Evolutionary conservation across 345 rosid genomes (phyloP), one percentile per base, ranked within the genome.

Genomic region (Conringia planisiliqua): DNA sequence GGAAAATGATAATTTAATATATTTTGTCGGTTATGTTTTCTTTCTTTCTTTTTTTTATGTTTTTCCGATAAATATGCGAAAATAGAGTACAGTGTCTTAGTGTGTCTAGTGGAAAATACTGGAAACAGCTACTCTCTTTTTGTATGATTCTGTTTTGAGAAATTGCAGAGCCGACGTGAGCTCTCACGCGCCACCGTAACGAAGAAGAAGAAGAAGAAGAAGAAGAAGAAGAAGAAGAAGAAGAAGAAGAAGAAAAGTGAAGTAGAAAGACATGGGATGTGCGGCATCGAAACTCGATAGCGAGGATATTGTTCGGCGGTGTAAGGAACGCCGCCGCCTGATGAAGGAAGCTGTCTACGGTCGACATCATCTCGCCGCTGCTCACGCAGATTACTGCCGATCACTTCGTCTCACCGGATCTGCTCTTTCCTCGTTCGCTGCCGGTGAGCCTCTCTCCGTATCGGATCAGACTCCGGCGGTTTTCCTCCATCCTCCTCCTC

Each of bases 241-340:
- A n/a, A n/a, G 60, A 39, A n/a, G 60, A 60, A 63, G 40, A 30
- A 24, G 48, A 10, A 57, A 35, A 3, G 27, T 3, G 66, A 69
- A 38, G 22, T 3, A 40, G 22, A 6, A 18, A 69, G 36, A 3
- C 12, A 94, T 91, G 98, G 97, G 98, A 24, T 94, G 98, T 70
- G 56, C 98, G 29, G 93, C 92, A 14, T 94, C 97, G 3, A 91
- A 90, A 76, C 91, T 94, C 9, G 98, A 88, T 75, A 90, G 90
- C 78, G 98, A 94, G 79, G 98, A 94, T 68, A 83, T 88, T 0
- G 98, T 94, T 4, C 79, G 97, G 72, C 89, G 92, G 33, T 91
- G 96, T 87, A 94, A 94, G 75, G 96, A 89, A 24, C 91, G 98
- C 20, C 95, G 97, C 68, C 97, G 96, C 83, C 79, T 94, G 22